Evolutionary conservation across 805 yeast genomes (phyloP), one percentile per base, ranked within the genome.

Genomic region (Pichia kluyveri): DNA sequence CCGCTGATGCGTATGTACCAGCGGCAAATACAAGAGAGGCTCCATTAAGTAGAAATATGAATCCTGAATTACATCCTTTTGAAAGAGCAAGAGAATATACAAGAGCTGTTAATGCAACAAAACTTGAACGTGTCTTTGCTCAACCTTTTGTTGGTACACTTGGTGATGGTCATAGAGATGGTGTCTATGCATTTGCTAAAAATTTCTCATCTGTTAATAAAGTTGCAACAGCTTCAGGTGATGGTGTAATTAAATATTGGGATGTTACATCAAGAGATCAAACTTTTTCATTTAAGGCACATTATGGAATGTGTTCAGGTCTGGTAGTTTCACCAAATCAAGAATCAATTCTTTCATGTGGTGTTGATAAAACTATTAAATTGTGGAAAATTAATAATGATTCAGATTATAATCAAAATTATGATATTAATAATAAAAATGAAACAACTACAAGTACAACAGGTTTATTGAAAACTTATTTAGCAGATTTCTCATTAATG

Each of bases 11-110:
- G 39, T 93, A 91, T 67, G 86, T 93, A 6, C 98, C 99, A 0
- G 96, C 86, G 40, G 73, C 89, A 55, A 88, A 86, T 65, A 80
- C 95, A 0, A 97, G 93, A 63, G 91, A 88, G 58, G 80, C 91
- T 2, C 78, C 91, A 23, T 65, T 87, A 46, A 91, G 97, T 0
- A 76, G 99, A 50, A 93, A 93, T 66, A 69, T 93, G 57, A 83
- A 91, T 61, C 96, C 99, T 2, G 93, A 91, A 23, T 71, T 93
- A 43, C 99, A 93, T 69, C 99, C 97, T 0, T 91, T 93, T 60
- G 98, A 93, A 68, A 75, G 98, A 57, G 97, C 98, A 7, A 76
- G 99, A 61, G 99, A 93, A 67, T 93, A 93, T 60, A 86, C 97
- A 18, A 79, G 90, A 55, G 98, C 98, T 0, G 68, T 93, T 46